A percentile compares a stretch with the other conserved stretches of the same genome.
Evolutionary conservation across 768 basidiomycete species (phyloP).

Genomic region (Leucocoprinus sp.): DNA sequence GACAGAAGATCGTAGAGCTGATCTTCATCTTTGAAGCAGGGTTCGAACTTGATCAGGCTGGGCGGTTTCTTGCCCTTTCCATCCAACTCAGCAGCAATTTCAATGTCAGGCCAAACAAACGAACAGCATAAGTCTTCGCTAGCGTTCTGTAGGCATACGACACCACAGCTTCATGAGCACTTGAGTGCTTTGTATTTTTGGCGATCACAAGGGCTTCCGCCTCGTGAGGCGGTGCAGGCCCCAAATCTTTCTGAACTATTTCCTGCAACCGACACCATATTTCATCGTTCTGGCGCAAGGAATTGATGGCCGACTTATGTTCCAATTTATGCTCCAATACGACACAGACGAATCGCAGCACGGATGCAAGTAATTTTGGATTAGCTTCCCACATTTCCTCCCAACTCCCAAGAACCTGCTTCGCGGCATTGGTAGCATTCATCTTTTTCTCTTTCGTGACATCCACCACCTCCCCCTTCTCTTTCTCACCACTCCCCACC

Average conservation of each 20-base stretch:
- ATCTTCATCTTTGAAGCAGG: slow-evolving; percentile 52
- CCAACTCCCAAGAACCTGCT: slow-evolving; percentile 61
- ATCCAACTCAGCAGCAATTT: slow-evolving; percentile 53
- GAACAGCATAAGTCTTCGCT: slow-evolving; percentile 67
- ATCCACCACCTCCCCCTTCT: slow-evolving; percentile 27
- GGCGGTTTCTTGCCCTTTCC: slow-evolving; percentile 40
- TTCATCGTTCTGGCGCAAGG: slow-evolving; percentile 42
- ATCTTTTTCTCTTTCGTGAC: slow-evolving; percentile 24
- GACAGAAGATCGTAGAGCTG: slow-evolving; percentile 56
- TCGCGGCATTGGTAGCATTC: slow-evolving; percentile 63
- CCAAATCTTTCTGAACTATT: slow-evolving; percentile 61
- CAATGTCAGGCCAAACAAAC: slow-evolving; percentile 69
- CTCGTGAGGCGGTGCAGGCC: slow-evolving; percentile 63
- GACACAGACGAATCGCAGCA: slow-evolving; percentile 67
- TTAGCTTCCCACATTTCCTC: slow-evolving; percentile 69
- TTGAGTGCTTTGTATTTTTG: slow-evolving; percentile 45
- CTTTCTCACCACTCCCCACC: slow-evolving; percentile 23
- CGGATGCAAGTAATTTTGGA: slow-evolving; percentile 65
- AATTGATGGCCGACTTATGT: slow-evolving; percentile 51
- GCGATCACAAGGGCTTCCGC: slow-evolving; percentile 38
- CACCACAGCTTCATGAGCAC: slow-evolving; percentile 53
- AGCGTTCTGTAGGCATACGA: slow-evolving; percentile 60
- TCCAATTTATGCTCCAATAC: slow-evolving; percentile 79
- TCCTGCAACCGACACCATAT: slow-evolving; percentile 69
- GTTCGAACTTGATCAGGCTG: slow-evolving; percentile 53